Conservation (phyloP, 768 basidiomycete genomes). For the Mrakia blollopis region DNA sequence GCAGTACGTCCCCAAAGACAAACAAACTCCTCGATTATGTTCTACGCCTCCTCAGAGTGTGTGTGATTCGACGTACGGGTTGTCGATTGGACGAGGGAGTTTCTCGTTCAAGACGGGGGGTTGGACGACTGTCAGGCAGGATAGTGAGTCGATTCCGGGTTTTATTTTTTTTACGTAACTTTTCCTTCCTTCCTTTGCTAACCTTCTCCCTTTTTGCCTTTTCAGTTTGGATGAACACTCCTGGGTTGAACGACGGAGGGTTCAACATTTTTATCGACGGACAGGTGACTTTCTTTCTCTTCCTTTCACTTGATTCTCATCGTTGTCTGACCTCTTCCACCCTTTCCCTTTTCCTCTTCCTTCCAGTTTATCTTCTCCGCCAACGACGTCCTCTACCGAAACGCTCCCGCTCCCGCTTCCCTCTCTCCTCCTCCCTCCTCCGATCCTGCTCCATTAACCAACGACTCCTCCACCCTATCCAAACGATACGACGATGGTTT, state of each 20-base stretch:
- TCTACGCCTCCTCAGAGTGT: slow-evolving; percentile 54
- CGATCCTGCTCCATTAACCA: not conserved
- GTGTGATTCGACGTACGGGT: slow-evolving; percentile 63
- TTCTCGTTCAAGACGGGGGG: slow-evolving; percentile 59
- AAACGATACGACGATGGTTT: slow-evolving; percentile 18
- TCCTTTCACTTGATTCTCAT: slow-evolving; percentile 36
- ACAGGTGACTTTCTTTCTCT: slow-evolving; percentile 16
- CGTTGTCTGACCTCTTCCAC: slow-evolving; percentile 45
- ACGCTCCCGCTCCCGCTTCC: not conserved
- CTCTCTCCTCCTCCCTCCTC: not conserved
- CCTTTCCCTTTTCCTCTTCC: slow-evolving; percentile 6
- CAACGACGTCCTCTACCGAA: slow-evolving; percentile 5
- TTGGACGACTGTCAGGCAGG: slow-evolving; percentile 71
- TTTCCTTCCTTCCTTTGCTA: not conserved
- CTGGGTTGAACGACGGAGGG: slow-evolving; percentile 61
- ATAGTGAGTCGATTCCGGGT: slow-evolving; percentile 34
- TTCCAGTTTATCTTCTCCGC: slow-evolving; percentile 8
- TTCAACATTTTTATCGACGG: slow-evolving; percentile 67
- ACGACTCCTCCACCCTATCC: not conserved
- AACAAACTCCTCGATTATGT: slow-evolving; percentile 61
- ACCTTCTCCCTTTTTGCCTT: not conserved
- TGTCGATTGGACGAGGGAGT: slow-evolving; percentile 68
- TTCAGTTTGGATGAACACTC: slow-evolving; percentile 62
- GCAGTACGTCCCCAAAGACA: slow-evolving; percentile 71
- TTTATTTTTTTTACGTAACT: not conserved